Evolutionary conservation across 2,329 filamentous ascomycete species (phyloP).

Genomic region (Fonsecaea multimorphosa): DNA sequence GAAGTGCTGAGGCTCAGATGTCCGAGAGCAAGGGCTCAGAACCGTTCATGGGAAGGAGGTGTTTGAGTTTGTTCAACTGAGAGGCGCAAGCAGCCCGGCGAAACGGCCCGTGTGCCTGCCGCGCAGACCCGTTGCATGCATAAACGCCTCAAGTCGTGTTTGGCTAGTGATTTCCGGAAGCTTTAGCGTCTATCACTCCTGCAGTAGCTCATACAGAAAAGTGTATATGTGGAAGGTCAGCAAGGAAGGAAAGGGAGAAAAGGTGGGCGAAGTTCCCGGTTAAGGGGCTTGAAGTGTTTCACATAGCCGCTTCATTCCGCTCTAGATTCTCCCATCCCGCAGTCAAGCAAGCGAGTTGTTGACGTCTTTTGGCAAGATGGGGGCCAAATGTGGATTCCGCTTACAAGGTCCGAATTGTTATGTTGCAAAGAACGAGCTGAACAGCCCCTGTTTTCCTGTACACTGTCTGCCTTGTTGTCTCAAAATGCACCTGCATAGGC

Average conservation of each 20-base stretch:
- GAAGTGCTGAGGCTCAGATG: neutral
- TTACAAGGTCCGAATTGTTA: neutral
- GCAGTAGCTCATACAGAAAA: neutral
- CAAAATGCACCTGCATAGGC: neutral
- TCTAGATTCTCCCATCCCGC: neutral
- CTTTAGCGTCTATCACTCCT: neutral
- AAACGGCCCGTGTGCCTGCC: neutral
- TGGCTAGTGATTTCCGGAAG: neutral
- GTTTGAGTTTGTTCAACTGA: neutral
- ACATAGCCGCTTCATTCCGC: neutral
- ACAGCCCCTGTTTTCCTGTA: neutral
- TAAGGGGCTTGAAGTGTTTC: neutral
- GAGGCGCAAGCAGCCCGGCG: neutral
- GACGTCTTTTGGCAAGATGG: neutral
- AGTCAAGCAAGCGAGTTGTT: neutral
- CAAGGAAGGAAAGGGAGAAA: neutral
- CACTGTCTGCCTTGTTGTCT: neutral
- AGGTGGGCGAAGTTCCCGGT: neutral
- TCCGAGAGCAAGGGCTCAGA: neutral
- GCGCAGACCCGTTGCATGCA: neutral
- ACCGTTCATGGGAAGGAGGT: neutral
- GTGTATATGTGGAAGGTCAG: neutral
- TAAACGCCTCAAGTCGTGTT: neutral
- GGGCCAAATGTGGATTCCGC: neutral
- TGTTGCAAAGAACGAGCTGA: neutral